These are phyloP conservation scores for Dryas integrifolia DNA, from an alignment of 331 rosid genomes.

Conservation along the genomic window DNA sequence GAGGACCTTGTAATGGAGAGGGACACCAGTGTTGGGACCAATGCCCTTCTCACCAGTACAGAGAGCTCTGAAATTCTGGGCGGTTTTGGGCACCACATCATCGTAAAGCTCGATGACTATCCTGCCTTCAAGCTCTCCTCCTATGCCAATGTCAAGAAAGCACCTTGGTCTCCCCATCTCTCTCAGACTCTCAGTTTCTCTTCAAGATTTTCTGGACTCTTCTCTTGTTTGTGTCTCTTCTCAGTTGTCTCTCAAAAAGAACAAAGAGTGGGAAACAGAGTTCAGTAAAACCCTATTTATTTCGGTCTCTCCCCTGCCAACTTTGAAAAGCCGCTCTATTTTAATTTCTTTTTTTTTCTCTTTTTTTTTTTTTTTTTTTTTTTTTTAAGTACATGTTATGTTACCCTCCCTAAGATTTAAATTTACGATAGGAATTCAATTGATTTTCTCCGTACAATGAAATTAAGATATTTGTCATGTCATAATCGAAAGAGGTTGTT, in stretches of 20 bases:
- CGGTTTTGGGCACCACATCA: conserved; percentile 71
- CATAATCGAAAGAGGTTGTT: too few relatives aligned
- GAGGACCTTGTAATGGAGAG: conserved; percentile 83
- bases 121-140: conserved; percentile 86
- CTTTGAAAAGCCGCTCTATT: conserved; percentile 9
- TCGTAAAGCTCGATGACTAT: conserved; percentile 70
- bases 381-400: not conserved
- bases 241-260: not conserved
- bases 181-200: not conserved
- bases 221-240: not conserved
- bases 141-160: conserved; percentile 77
- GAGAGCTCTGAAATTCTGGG: conserved; percentile 82
- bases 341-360: conserved; percentile 17
- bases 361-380: not conserved
- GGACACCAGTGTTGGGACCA: conserved; percentile 67
- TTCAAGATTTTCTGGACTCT: not conserved
- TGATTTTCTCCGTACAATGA: too few relatives aligned
- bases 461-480: too few relatives aligned
- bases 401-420: too few relatives aligned
- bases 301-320: not conserved
- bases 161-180: conserved; percentile 65
- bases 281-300: conserved; percentile 9
- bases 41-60: conserved; percentile 88
- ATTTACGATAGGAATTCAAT: too few relatives aligned
- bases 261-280: not conserved